Base-by-base conservation (phyloP, 805 yeast genomes). In the Wickerhamiella domercqiae region DNA sequence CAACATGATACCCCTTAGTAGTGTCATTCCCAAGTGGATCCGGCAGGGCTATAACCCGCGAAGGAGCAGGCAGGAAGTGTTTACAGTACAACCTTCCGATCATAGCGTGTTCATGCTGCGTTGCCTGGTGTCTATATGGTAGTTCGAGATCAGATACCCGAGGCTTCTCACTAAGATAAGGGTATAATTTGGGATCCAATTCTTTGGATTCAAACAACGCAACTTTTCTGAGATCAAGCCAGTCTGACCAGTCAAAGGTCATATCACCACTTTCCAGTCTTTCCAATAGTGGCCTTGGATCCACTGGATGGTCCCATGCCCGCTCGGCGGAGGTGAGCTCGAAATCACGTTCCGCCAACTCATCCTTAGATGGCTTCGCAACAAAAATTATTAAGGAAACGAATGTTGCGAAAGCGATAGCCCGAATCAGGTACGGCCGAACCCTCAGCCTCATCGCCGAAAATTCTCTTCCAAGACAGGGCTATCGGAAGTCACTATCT, bases 221-320 rank as follows among this genome's bases (percentile, higher is more conserved):
- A 2, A 39, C 38, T 16, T 39, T 41, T 19, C 42, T 35, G 13
- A 53, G 46, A 35, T 54, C 58, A 6, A 54, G 28, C 56, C 56
- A 53, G 34, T 52, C 47, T 11, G 40, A 17, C 58, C 58, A 54
- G 24, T 46, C 40, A 35, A 54, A 53, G 3, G 13, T 16, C 5
- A 5, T 30, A 20, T 29, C 17, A 7, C 49, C 47, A 3, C 29
- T 17, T 5, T 25, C 32, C 11, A 46, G 32, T 7, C 22, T 20
- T 14, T 21, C 17, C 5, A 46, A 4, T 14, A 37, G 39, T 9
- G 35, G 42, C 14, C 21, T n/a, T 1, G 29, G 39, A 22, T 45
- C 42, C 5, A 40, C 20, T 3, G 34, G 17, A 17, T 21, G 31
- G 34, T 41, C 42, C 38, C 39, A 40, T 16, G 25, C 31, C 14